phyloP scores from a whole-genome alignment of 257 asterid species.

The Ehretia macrophylla region DNA sequence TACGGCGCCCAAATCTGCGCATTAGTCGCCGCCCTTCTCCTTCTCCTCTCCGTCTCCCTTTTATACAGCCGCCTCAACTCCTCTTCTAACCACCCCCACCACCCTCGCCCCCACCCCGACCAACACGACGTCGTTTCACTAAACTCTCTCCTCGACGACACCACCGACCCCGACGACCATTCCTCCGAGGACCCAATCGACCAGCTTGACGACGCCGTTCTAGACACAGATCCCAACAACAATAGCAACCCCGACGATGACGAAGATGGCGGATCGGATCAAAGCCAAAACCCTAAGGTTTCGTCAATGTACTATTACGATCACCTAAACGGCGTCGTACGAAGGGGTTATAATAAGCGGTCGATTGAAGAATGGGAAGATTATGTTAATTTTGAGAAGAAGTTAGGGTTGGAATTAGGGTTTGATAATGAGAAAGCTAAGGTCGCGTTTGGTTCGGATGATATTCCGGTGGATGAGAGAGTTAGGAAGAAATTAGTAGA shows the following conservation, averaged over 20 bases:
- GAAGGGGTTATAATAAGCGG: slow-evolving; percentile 66
- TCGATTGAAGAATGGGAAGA: slow-evolving; percentile 97
- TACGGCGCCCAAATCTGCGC: slow-evolving; percentile 74
- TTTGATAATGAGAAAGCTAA: slow-evolving; percentile 33
- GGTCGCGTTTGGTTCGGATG: slow-evolving; percentile 77
- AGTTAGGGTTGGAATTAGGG: slow-evolving; percentile 53
- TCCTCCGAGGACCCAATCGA: slow-evolving; percentile 86
- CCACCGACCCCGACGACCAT: slow-evolving; percentile 48
- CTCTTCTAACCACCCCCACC: slow-evolving; percentile 40
- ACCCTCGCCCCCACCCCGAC: slow-evolving; percentile 46
- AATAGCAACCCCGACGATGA: slow-evolving; percentile 52
- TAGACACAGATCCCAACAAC: slow-evolving; percentile 26
- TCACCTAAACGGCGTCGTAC: slow-evolving; percentile 42
- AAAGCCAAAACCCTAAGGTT: slow-evolving; percentile 25
- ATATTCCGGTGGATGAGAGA: slow-evolving; percentile 67
- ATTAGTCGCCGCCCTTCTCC: slow-evolving; percentile 60
- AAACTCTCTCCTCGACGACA: slow-evolving; percentile 66
- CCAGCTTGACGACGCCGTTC: slow-evolving; percentile 67
- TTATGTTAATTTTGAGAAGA: slow-evolving; percentile 60
- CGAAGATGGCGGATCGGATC: slow-evolving; percentile 50
- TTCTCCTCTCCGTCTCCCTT: slow-evolving; percentile 78
- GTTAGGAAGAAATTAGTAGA: slow-evolving; percentile 53
- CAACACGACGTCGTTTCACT: slow-evolving; percentile 35
- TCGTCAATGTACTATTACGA: background rate
- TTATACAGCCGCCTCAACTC: slow-evolving; percentile 79